Evolutionary conservation across 225 moss, liverwort and hornwort species (phyloP), one percentile per base, ranked within the genome.

Genomic region (Neckera pumila): DNA sequence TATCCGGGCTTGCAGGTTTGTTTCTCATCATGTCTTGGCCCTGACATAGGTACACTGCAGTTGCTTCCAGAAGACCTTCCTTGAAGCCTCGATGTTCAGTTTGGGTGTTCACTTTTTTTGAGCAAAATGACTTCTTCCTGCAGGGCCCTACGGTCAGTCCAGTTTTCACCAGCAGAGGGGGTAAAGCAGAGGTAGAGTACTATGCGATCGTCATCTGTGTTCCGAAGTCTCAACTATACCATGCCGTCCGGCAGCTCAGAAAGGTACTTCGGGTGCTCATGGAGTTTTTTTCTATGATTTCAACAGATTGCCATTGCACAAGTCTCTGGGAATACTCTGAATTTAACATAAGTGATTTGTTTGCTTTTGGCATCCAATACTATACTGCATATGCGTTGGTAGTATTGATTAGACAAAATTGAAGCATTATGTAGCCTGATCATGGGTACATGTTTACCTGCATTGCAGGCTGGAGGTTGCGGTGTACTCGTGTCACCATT

Each of bases 81-180:
- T 33, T 87, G 56, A 62, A 79, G 63, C 30, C n/a, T 53, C 18
- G 38, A 40, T 59, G 31, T 84, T 71, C 22, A 70, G 30, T 71
- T 47, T 36, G 16, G n/a, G n/a, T 22, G n/a, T 38, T 78, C 26
- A 2, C 57, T 26, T 4, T 4, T 11, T 4, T 36, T 71, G 63
- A 79, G 62, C 43, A 14, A 34, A 76, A 17, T 77, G 53, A 16
- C 53, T 65, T 69, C 60, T 47, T 42, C 54, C 62, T 90, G 82
- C 89, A 96, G 96, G 98, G 98, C 31, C 97, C 97, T 21, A 98
- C 97, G 7, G 74, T 98, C 28, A 94, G 95, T 90, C 93, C 94
- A 36, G 94, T 96, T 51, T 96, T 90, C 85, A 90, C 82, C 34
- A 61, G 18, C 43, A 61, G 42, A 79, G 79, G 61, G 8, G 94